Evolutionary conservation across 176 grass and related monocot genomes (phyloP).

Genomic region (Triticum turgidum): DNA sequence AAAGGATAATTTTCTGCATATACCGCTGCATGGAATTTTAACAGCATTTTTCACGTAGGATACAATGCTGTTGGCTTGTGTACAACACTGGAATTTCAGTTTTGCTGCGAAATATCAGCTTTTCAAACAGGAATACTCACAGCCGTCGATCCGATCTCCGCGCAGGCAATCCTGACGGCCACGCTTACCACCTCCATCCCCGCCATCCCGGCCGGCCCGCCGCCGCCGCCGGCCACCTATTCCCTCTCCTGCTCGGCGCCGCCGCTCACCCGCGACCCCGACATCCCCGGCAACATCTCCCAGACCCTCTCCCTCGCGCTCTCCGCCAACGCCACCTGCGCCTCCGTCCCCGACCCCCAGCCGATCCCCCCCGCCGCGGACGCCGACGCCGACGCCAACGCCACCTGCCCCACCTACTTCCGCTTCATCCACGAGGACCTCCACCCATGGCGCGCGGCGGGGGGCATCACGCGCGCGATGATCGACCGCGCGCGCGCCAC

Average conservation of each 20-base stretch:
- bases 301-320: constrained; percentile 44
- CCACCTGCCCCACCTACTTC: constrained; percentile 76
- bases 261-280: constrained; percentile 38
- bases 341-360: constrained; percentile 4
- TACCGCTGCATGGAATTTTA: too few species aligned
- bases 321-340: constrained; percentile 21
- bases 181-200: constrained; percentile 34
- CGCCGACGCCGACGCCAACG: not conserved
- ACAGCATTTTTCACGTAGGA: not conserved
- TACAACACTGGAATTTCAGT: not conserved
- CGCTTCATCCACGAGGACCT: constrained; percentile 88
- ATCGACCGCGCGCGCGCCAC: constrained; percentile 50
- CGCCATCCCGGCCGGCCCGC: constrained; percentile 1
- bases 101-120: not conserved
- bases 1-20: not conserved
- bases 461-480: constrained; percentile 63
- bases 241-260: constrained; percentile 45
- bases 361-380: constrained; percentile 8
- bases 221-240: constrained; percentile 33
- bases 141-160: not conserved
- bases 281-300: constrained; percentile 49
- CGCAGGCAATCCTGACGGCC: constrained; percentile 42
- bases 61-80: not conserved
- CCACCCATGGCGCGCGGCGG: constrained; percentile 67
- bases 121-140: not conserved